Conservation (phyloP, 768 basidiomycete species). For the Xanthoconium stramineum region DNA sequence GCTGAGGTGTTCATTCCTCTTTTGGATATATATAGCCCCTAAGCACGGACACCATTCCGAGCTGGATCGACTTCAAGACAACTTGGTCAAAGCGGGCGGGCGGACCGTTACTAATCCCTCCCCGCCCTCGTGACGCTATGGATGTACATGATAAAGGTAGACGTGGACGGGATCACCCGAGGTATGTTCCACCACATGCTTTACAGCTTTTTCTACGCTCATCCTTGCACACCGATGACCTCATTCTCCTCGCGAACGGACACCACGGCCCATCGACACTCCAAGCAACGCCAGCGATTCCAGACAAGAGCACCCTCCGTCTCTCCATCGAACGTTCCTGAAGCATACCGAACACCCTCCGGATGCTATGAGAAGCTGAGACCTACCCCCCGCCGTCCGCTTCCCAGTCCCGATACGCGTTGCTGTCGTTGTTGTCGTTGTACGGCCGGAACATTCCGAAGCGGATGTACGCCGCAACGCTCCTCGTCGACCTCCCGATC, state of each 20-base stretch:
- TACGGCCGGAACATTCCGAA: conserved; percentile 8
- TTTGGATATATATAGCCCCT: no score
- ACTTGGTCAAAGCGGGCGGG: no score
- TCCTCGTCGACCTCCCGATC: conserved; percentile 92
- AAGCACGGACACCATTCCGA: no score
- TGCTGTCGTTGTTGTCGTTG: background rate
- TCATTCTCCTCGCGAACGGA: conserved; percentile 37
- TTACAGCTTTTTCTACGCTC: background rate
- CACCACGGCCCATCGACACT: conserved; percentile 57
- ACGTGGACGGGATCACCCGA: conserved; percentile 43
- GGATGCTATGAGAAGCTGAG: conserved; percentile 94
- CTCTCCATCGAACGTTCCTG: conserved; percentile 77
- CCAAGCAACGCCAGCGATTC: conserved; percentile 67
- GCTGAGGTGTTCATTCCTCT: no score
- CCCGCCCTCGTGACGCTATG: conserved; percentile 92
- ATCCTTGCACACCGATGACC: conserved; percentile 43
- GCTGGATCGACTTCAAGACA: no score
- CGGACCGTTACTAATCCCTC: no score
- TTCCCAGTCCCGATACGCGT: conserved; percentile 33
- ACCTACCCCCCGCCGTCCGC: conserved; percentile 83
- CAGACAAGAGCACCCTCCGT: conserved; percentile 58
- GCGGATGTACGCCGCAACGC: conserved; percentile 73
- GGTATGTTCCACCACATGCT: conserved; percentile 34
- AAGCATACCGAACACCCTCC: conserved; percentile 95
- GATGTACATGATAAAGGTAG: conserved; percentile 68